A percentile compares a stretch with the other conserved stretches of the same genome.
Conservation (phyloP, 768 basidiomycete genomes). For the Leccinum sublutescens region DNA sequence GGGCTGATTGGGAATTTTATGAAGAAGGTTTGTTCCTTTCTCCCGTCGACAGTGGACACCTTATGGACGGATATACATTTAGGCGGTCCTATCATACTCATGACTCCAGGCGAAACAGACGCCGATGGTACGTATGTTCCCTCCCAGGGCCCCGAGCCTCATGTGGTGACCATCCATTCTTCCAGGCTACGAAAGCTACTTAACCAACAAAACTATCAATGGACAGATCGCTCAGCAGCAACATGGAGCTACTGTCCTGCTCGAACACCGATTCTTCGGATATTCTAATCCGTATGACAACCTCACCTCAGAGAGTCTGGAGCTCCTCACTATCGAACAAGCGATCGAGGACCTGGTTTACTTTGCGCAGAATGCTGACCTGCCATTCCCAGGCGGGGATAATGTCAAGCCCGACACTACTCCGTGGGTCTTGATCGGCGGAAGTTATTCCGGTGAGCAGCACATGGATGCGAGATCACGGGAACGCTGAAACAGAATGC, state of each 20-base stretch:
- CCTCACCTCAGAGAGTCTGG: constrained; percentile 56
- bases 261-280: constrained; percentile 78
- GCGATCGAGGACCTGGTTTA: constrained; percentile 71
- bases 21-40: constrained; percentile 36
- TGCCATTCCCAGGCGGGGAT: constrained; percentile 68
- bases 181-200: constrained; percentile 43
- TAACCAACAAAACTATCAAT: constrained; percentile 62
- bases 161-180: background rate
- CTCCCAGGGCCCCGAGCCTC: background rate
- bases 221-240: constrained; percentile 66
- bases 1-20: constrained; percentile 69
- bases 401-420: constrained; percentile 52
- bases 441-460: background rate
- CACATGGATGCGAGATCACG: background rate
- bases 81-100: constrained; percentile 30
- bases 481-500: background rate
- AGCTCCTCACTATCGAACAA: constrained; percentile 66
- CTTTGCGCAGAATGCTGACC: constrained; percentile 62
- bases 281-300: constrained; percentile 66
- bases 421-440: background rate
- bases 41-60: background rate
- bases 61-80: background rate
- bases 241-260: constrained; percentile 57
- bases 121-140: constrained; percentile 37
- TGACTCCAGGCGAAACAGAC: constrained; percentile 64